phyloP scores from a whole-genome alignment of 2,329 filamentous ascomycete species.

The Septoria linicola region DNA sequence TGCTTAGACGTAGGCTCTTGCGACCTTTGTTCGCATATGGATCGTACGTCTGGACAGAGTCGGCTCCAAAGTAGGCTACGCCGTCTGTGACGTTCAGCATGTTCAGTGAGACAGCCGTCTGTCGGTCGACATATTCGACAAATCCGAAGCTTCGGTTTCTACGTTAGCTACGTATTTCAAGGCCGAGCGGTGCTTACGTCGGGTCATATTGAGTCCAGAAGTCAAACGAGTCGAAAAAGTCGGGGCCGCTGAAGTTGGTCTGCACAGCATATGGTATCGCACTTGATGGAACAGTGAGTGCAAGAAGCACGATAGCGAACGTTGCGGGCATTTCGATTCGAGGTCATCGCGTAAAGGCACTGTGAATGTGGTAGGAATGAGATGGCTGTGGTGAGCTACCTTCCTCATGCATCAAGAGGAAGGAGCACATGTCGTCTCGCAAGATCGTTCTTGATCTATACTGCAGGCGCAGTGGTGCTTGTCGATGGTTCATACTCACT shows the following conservation, averaged over 20 bases:
- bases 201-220: constrained; percentile 38
- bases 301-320: constrained; percentile 7
- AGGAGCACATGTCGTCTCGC: too few relatives aligned
- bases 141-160: constrained; percentile 26
- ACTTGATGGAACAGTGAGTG: background rate
- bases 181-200: constrained; percentile 22
- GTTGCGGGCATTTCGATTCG: constrained; percentile 2
- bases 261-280: constrained; percentile 19
- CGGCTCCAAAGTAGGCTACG: constrained; percentile 30
- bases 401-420: too few relatives aligned
- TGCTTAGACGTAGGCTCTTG: constrained; percentile 67
- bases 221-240: constrained; percentile 40
- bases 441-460: too few relatives aligned
- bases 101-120: constrained; percentile 34
- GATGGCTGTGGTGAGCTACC: too few relatives aligned
- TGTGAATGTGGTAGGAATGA: too few relatives aligned
- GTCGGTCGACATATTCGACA: constrained; percentile 45
- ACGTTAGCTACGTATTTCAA: background rate
- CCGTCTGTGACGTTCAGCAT: constrained; percentile 24
- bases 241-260: constrained; percentile 23
- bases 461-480: too few relatives aligned
- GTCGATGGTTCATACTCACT: too few relatives aligned
- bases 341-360: too few relatives aligned
- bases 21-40: constrained; percentile 54
- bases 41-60: constrained; percentile 31